Evolutionary conservation across 139 green algal species (phyloP), one percentile per base, ranked within the genome.

Genomic region (Chlamydomonas sphaeroides): DNA sequence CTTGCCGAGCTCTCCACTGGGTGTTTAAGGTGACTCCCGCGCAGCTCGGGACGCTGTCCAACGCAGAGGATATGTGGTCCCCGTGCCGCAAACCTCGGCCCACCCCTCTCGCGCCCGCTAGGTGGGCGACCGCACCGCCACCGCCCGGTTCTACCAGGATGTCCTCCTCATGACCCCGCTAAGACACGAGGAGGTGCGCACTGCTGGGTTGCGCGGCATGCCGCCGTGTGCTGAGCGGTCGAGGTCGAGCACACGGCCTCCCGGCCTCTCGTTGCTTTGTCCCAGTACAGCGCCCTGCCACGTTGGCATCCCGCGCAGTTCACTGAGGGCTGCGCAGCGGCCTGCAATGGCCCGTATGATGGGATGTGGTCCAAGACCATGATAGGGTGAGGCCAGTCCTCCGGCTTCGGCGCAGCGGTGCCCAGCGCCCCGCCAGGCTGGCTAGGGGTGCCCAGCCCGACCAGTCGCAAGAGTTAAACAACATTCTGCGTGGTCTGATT

Each of bases 261-360:
- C 1, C 67, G 17, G 1, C 26, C 67, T 10, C 23, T 8, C 67
- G 17, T 4, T 42, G 32, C 18, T 17, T 1, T n/a, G n/a, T n/a
- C n/a, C n/a, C n/a, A n/a, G n/a, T n/a, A n/a, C n/a, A n/a, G n/a
- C n/a, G n/a, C n/a, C n/a, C n/a, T n/a, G n/a, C n/a, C n/a, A n/a
- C n/a, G n/a, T n/a, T n/a, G n/a, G n/a, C 68, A 8, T 8, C 53
- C 35, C 30, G 3, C 48, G 59, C 65, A 87, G 82, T 93, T 93
- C 53, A 66, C 75, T 14, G 88, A 93, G 51, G 87, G 87, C 36
- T 93, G 89, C 49, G 71, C 69, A 5, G 89, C 89, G 1, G 69
- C 89, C 28, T 93, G 89, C 81, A 93, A 93, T 49, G 89, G 89
- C 3, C 89, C 89, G 0, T 93, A 92, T 69, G 66, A 89, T 53